A percentile compares a stretch with the other conserved stretches of the same genome.
Conservation (phyloP, 768 basidiomycete species). For the Goffeauzyma gilvescens region DNA sequence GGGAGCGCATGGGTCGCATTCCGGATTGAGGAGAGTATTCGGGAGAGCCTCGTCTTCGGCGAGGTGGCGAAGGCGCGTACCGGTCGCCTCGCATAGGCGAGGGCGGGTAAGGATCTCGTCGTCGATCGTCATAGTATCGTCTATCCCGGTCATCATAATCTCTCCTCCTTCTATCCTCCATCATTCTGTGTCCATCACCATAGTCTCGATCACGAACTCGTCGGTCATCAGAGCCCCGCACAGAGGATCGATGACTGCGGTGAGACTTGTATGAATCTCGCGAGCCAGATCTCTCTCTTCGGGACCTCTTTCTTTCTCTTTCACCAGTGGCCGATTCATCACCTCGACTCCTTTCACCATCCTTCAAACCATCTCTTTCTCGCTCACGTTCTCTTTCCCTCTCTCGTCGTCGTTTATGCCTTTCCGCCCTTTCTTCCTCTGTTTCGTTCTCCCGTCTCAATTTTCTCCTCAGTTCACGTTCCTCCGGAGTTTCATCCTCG, state of each 20-base stretch:
- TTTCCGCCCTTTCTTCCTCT: conserved; percentile 16
- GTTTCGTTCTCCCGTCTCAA: conserved; percentile 14
- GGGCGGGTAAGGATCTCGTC: not conserved
- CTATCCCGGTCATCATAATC: conserved; percentile 2
- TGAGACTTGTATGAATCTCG: conserved; percentile 27
- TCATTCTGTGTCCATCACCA: conserved; percentile 6
- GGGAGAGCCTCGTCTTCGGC: conserved; percentile 15
- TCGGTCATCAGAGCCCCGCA: conserved; percentile 6
- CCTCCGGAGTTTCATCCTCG: conserved; percentile 13
- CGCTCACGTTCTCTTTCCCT: conserved; percentile 32
- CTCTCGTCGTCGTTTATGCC: conserved; percentile 13
- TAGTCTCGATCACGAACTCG: too few relatives aligned
- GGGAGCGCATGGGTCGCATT: conserved; percentile 13
- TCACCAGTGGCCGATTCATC: conserved; percentile 1
- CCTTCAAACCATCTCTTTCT: conserved; percentile 25
- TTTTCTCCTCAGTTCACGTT: conserved; percentile 18
- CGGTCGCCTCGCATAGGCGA: conserved; percentile 1
- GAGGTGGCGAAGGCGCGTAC: too few relatives aligned
- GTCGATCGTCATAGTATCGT: conserved; percentile 6
- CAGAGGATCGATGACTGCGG: conserved; percentile 6
- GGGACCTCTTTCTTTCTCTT: conserved; percentile 33
- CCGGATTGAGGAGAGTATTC: conserved; percentile 32
- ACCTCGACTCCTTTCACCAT: conserved; percentile 16
- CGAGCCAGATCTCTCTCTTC: conserved; percentile 34
- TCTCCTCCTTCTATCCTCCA: conserved; percentile 4